Evolutionary conservation across 179 eudicot genomes (phyloP).

Genomic region (Beta corolliflora): DNA sequence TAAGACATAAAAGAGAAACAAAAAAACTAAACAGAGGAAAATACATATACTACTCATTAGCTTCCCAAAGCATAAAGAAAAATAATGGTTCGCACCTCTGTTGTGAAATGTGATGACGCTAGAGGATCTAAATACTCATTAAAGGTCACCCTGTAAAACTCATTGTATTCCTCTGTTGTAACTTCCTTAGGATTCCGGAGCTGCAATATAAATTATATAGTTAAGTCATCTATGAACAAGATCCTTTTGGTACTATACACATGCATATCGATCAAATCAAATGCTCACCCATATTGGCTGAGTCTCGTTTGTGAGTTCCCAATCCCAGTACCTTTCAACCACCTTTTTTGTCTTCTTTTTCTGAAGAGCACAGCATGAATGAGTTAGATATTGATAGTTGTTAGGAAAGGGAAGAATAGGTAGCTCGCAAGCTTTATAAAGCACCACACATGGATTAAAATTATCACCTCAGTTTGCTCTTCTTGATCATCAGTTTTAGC

Average conservation of each 20-base stretch:
- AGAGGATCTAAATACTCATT: conserved; percentile 87
- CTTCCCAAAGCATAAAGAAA: neutral
- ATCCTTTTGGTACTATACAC: neutral
- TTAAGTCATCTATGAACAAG: neutral
- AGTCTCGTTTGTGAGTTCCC: conserved; percentile 94
- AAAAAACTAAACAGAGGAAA: neutral
- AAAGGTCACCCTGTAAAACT: conserved; percentile 83
- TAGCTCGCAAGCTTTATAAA: neutral
- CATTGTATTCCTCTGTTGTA: conserved; percentile 84
- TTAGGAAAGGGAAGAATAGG: neutral
- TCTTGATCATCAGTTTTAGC: conserved; percentile 59
- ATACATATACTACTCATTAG: neutral
- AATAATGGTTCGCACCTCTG: conserved; percentile 60
- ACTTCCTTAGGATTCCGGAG: conserved; percentile 95
- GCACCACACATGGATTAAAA: neutral
- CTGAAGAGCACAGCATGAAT: conserved; percentile 36
- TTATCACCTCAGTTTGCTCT: conserved; percentile 56
- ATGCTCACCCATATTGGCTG: conserved; percentile 93
- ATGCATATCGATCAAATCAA: neutral
- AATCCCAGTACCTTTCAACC: conserved; percentile 94
- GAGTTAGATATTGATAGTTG: neutral
- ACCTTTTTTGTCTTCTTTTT: conserved; percentile 90
- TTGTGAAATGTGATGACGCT: conserved; percentile 95
- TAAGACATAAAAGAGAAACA: neutral
- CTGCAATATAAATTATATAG: conserved; percentile 41